phyloP scores from a whole-genome alignment of 2,329 filamentous ascomycete species.

The Eurotiales sp. region DNA sequence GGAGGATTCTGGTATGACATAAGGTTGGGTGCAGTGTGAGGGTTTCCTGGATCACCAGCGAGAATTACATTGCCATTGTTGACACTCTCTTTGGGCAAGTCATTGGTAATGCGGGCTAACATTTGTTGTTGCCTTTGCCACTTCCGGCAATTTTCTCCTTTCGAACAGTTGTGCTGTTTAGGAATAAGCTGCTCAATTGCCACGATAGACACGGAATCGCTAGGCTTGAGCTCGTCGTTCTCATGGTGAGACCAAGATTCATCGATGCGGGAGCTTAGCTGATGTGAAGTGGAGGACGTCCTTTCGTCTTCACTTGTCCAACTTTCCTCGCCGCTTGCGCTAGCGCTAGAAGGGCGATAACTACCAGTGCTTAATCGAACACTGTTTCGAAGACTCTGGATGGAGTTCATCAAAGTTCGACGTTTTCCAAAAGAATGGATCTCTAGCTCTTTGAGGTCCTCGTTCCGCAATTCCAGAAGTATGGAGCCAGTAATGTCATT shows the following conservation, averaged over 20 bases:
- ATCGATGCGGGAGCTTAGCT: too few relatives aligned
- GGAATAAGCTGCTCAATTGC: slow-evolving; percentile 86
- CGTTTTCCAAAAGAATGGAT: slow-evolving; percentile 63
- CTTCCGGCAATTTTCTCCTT: slow-evolving; percentile 80
- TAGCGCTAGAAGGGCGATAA: not conserved
- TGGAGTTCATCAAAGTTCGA: slow-evolving; percentile 57
- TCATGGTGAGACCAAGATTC: too few relatives aligned
- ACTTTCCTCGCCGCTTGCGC: not conserved
- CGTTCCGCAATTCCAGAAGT: slow-evolving; percentile 84
- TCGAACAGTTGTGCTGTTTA: slow-evolving; percentile 77
- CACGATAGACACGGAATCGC: slow-evolving; percentile 85
- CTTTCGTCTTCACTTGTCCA: slow-evolving; percentile 14
- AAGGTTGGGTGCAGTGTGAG: slow-evolving; percentile 54
- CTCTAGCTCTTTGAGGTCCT: slow-evolving; percentile 65
- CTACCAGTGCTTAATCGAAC: not conserved
- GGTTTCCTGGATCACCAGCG: slow-evolving; percentile 57
- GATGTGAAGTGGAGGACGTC: slow-evolving; percentile 25
- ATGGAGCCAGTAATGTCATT: slow-evolving; percentile 92
- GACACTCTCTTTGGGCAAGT: slow-evolving; percentile 70
- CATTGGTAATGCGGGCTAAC: slow-evolving; percentile 69
- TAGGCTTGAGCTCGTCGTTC: slow-evolving; percentile 54
- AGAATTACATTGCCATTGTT: slow-evolving; percentile 69
- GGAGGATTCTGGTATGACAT: slow-evolving; percentile 71
- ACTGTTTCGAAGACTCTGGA: slow-evolving; percentile 48
- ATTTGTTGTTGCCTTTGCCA: slow-evolving; percentile 76